phyloP scores from a whole-genome alignment of 352 stramenopile genomes.

The Globisporangium camurandrum region DNA sequence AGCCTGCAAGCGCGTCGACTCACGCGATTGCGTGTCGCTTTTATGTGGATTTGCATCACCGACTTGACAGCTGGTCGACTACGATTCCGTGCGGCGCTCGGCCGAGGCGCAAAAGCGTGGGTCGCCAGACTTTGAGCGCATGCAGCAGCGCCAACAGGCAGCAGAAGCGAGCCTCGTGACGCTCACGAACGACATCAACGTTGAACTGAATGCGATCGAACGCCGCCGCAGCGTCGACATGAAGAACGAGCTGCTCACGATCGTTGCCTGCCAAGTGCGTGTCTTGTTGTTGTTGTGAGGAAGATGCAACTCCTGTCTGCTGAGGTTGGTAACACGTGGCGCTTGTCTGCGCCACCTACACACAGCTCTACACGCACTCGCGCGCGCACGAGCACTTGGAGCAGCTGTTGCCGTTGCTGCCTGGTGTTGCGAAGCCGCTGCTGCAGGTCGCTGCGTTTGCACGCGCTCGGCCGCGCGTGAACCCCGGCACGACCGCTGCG shows the following conservation, averaged over 20 bases:
- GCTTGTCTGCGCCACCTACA: no score
- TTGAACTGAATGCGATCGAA: conserved; percentile 55
- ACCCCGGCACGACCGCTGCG: conserved; percentile 31
- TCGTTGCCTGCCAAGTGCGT: conserved; percentile 54
- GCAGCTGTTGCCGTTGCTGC: conserved; percentile 63
- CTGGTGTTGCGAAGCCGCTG: conserved; percentile 51
- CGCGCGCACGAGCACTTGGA: conserved; percentile 62
- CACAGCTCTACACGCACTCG: conserved; percentile 53
- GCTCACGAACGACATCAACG: conserved; percentile 57
- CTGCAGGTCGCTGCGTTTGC: conserved; percentile 51
- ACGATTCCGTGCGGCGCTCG: conserved; percentile 60
- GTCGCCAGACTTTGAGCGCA: conserved; percentile 60
- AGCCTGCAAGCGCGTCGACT: not conserved
- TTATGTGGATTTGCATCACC: no score
- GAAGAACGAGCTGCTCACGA: conserved; percentile 72
- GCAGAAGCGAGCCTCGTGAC: conserved; percentile 38
- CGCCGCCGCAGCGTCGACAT: conserved; percentile 50
- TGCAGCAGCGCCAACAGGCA: conserved; percentile 42
- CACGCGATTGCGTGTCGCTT: not conserved
- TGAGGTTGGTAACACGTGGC: no score
- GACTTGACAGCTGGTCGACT: conserved; percentile 46
- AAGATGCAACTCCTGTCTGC: no score
- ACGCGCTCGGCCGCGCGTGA: conserved; percentile 27
- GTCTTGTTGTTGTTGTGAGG: no score
- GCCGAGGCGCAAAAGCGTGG: conserved; percentile 52